Evolutionary conservation across 768 basidiomycete species (phyloP).

Genomic region (Polyporus arcularius): DNA sequence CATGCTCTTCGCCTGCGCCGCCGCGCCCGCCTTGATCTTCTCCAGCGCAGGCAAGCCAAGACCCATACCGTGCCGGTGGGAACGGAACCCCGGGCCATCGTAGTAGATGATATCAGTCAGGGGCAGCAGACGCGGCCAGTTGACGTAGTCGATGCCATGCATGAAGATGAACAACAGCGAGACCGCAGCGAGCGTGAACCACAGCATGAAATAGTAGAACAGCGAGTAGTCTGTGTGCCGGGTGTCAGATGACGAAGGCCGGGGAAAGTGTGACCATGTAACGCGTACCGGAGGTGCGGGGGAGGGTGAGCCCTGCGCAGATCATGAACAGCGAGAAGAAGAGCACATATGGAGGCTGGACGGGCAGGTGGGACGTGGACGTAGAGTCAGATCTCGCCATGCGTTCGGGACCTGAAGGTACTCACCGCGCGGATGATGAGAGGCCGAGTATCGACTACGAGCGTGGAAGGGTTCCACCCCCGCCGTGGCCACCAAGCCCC

Average conservation of each 20-base stretch:
- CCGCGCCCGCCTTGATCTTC: slow-evolving; percentile 37
- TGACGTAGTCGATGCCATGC: slow-evolving; percentile 94
- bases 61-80: slow-evolving; percentile 76
- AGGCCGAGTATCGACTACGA: slow-evolving; percentile 80
- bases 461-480: slow-evolving; percentile 66
- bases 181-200: slow-evolving; percentile 64
- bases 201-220: slow-evolving; percentile 80
- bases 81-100: slow-evolving; percentile 84
- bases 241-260: slow-evolving; percentile 4
- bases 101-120: slow-evolving; percentile 82
- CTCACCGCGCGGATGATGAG: slow-evolving; percentile 80
- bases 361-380: slow-evolving; percentile 50
- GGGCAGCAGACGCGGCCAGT: slow-evolving; percentile 88
- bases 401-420: slow-evolving; percentile 21
- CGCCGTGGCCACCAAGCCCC: slow-evolving; percentile 88
- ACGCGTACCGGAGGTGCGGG: slow-evolving; percentile 79
- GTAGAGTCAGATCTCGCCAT: neutral
- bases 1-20: slow-evolving; percentile 42
- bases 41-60: slow-evolving; percentile 43
- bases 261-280: neutral
- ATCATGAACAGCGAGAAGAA: slow-evolving; percentile 88
- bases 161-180: slow-evolving; percentile 72
- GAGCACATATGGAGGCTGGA: slow-evolving; percentile 80
- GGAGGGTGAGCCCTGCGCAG: slow-evolving; percentile 80
- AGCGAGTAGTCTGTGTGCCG: slow-evolving; percentile 74